Percentiles rank a stretch among this genome's conserved stretches.
phyloP scores from a whole-genome alignment of 2,329 filamentous ascomycete species.

The Tolypocladium endophyticum region DNA sequence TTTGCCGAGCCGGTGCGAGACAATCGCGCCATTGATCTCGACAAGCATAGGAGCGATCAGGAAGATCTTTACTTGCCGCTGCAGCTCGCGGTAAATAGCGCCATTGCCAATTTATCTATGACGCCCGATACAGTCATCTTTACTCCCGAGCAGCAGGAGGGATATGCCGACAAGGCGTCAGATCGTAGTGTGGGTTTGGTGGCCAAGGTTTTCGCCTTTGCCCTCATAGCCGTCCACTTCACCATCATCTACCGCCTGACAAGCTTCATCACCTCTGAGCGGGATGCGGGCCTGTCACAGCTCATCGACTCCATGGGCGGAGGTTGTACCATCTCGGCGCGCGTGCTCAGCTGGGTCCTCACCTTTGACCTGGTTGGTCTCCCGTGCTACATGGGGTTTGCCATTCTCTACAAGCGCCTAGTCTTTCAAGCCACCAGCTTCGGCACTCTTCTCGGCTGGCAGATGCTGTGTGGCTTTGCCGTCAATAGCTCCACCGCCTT shows the following conservation, averaged over 20 bases:
- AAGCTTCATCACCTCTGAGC: slow-evolving; percentile 15
- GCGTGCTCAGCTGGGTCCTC: slow-evolving; percentile 16
- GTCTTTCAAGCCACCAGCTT: slow-evolving; percentile 17
- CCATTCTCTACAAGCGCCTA: slow-evolving; percentile 18
- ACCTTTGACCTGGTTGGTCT: slow-evolving; percentile 13
- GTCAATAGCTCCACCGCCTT: slow-evolving; percentile 60
- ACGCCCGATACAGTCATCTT: slow-evolving; percentile 11
- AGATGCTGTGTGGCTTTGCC: slow-evolving; percentile 35
- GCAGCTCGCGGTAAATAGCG: slow-evolving; percentile 22
- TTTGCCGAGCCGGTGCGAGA: slow-evolving; percentile 11
- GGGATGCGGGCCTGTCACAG: slow-evolving; percentile 20
- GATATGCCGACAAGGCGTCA: no score
- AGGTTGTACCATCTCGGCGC: slow-evolving; percentile 8
- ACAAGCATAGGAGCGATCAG: slow-evolving; percentile 18
- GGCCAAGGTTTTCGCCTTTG: slow-evolving; percentile 9
- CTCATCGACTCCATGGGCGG: slow-evolving; percentile 35
- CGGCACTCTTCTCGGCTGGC: slow-evolving; percentile 25
- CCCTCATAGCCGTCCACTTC: slow-evolving; percentile 11
- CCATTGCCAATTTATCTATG: slow-evolving; percentile 14
- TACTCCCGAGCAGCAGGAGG: slow-evolving; percentile 1
- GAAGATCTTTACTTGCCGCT: slow-evolving; percentile 15
- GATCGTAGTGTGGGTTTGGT: no score
- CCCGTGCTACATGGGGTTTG: slow-evolving; percentile 31
- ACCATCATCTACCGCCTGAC: slow-evolving; percentile 10
- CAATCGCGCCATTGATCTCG: slow-evolving; percentile 37